These are phyloP conservation scores for Passalora sequoiae DNA, from an alignment of 2,329 filamentous ascomycete genomes.

Conservation along the genomic window DNA sequence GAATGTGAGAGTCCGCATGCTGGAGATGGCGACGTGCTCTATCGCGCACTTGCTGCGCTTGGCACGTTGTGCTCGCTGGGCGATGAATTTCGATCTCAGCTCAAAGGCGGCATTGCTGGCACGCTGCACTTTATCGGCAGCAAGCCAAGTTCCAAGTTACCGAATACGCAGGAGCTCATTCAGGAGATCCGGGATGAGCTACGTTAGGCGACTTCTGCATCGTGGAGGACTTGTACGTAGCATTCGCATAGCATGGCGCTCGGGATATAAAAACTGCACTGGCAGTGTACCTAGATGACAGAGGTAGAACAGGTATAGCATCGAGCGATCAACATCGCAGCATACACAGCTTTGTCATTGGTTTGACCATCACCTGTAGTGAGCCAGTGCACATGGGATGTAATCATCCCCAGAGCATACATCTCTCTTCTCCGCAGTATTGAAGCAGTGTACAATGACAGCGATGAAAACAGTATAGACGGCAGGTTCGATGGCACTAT, in stretches of 20 bases:
- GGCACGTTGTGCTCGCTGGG: constrained; percentile 68
- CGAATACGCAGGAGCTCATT: constrained; percentile 55
- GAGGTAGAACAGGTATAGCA: no score
- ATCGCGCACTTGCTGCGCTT: constrained; percentile 72
- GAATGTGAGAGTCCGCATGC: constrained; percentile 43
- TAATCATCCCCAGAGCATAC: no score
- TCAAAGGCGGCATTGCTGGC: constrained; percentile 53
- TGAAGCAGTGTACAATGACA: no score
- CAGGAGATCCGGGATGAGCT: constrained; percentile 54
- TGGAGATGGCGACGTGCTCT: constrained; percentile 75
- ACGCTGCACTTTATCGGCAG: constrained; percentile 44
- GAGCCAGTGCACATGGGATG: no score
- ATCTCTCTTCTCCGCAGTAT: no score
- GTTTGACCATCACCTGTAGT: no score
- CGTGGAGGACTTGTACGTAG: no score
- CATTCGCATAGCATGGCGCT: constrained; percentile 2
- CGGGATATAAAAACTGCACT: background rate
- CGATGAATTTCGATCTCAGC: constrained; percentile 55
- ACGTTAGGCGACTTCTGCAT: constrained; percentile 21
- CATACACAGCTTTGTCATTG: no score
- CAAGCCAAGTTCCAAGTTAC: constrained; percentile 53
- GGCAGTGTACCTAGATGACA: no score
- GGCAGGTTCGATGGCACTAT: no score
- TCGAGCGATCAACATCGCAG: no score
- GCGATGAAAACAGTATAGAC: no score